Conservation (phyloP, 2,329 filamentous ascomycete species). For the Diplocarpon rosae region DNA sequence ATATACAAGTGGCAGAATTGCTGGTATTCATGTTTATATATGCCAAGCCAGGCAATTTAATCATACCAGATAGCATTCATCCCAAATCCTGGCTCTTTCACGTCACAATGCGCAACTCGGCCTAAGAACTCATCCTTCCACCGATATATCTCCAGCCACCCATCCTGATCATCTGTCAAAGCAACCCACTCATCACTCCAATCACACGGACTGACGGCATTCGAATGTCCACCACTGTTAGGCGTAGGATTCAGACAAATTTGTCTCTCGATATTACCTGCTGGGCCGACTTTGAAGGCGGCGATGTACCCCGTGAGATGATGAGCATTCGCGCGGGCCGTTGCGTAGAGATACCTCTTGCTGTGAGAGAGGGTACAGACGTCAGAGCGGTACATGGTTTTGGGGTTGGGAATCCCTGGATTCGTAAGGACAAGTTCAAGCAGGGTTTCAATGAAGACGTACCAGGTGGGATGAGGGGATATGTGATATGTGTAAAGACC, state of each 20-base stretch:
- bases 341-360: constrained; percentile 71
- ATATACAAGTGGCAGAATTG: no score
- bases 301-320: constrained; percentile 73
- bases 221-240: constrained; percentile 79
- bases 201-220: constrained; percentile 73
- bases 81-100: constrained; percentile 80
- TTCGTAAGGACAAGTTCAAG: neutral
- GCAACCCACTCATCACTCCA: constrained; percentile 87
- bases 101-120: constrained; percentile 63
- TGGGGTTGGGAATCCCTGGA: constrained; percentile 30
- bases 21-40: no score
- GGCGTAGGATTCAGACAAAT: constrained; percentile 75
- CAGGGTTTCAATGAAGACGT: constrained; percentile 17
- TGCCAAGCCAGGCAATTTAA: constrained; percentile 26
- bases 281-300: constrained; percentile 59
- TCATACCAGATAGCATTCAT: constrained; percentile 98
- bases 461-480: constrained; percentile 70
- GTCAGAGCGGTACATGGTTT: constrained; percentile 67
- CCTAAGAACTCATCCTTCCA: constrained; percentile 76
- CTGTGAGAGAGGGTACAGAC: constrained; percentile 65
- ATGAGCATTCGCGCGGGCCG: constrained; percentile 66
- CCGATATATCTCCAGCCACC: constrained; percentile 77
- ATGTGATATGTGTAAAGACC: constrained; percentile 65
- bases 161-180: constrained; percentile 78
- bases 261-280: constrained; percentile 65